Evolutionary conservation across 805 yeast species (phyloP).

Genomic region (Kuraishia ogatae): DNA sequence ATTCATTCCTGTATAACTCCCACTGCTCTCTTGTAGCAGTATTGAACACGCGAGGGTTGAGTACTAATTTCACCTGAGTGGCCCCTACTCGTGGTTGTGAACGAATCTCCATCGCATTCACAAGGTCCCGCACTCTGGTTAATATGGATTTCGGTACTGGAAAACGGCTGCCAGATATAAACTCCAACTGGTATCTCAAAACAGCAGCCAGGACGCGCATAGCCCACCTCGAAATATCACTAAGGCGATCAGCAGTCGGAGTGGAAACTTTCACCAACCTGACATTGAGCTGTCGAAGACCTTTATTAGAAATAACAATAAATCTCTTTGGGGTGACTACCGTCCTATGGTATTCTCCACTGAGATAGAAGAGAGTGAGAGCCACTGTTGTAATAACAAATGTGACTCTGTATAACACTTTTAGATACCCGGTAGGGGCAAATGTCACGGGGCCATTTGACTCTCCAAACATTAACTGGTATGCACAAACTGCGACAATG

Average conservation of each 20-base stretch:
- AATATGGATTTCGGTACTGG: not conserved
- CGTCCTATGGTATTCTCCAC: slow-evolving; percentile 86
- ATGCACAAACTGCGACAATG: slow-evolving; percentile 25
- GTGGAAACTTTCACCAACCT: slow-evolving; percentile 56
- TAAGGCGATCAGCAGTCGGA: slow-evolving; percentile 2
- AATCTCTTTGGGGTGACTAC: slow-evolving; percentile 77
- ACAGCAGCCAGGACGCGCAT: slow-evolving; percentile 4
- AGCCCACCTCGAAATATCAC: slow-evolving; percentile 4
- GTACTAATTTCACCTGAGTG: slow-evolving; percentile 68
- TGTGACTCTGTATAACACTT: slow-evolving; percentile 40
- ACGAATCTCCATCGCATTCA: slow-evolving; percentile 18
- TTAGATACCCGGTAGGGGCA: slow-evolving; percentile 20
- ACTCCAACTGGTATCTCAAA: slow-evolving; percentile 1
- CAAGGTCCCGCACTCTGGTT: not conserved
- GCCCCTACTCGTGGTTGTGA: slow-evolving; percentile 64
- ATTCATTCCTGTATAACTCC: slow-evolving; percentile 90
- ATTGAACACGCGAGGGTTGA: slow-evolving; percentile 74
- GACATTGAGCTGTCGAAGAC: slow-evolving; percentile 74
- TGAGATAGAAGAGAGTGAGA: slow-evolving; percentile 65
- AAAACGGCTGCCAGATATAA: not conserved
- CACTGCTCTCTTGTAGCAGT: slow-evolving; percentile 86
- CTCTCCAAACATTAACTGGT: slow-evolving; percentile 21
- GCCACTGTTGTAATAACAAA: slow-evolving; percentile 60
- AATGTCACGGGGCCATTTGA: slow-evolving; percentile 9
- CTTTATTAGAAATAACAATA: slow-evolving; percentile 78